Evolutionary conservation across 179 eudicot genomes (phyloP).

Genomic region (Pouteria campechiana): DNA sequence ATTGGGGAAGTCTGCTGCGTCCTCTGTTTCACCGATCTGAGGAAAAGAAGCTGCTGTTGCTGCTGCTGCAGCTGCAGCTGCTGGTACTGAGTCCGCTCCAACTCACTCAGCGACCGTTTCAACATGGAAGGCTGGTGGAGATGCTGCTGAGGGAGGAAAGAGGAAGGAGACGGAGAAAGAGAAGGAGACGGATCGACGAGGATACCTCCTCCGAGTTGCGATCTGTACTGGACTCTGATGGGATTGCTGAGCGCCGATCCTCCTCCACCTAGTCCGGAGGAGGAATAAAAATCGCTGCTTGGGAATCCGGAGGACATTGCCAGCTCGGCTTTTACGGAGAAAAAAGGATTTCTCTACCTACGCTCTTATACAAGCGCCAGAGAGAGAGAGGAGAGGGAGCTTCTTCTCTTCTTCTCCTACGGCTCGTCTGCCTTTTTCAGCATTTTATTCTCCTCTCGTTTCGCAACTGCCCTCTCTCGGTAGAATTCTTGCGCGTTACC

Average conservation of each 20-base stretch:
- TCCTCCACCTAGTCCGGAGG: conserved; percentile 9
- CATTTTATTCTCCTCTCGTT: too few species aligned
- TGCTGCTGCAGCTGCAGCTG: conserved; percentile 16
- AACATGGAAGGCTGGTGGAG: conserved; percentile 22
- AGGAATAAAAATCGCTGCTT: conserved; percentile 25
- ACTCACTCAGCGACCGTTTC: conserved; percentile 53
- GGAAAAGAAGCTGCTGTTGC: conserved; percentile 10
- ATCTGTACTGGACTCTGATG: conserved; percentile 6
- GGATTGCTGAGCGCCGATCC: conserved; percentile 9
- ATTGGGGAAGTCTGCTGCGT: conserved; percentile 26
- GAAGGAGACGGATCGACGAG: conserved; percentile 12
- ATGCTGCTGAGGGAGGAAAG: conserved; percentile 38
- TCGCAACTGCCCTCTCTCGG: too few species aligned
- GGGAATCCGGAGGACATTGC: conserved; percentile 59
- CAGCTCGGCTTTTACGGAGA: not conserved
- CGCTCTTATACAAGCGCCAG: conserved; percentile 15
- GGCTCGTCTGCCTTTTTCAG: too few species aligned
- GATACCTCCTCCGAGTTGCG: conserved; percentile 15
- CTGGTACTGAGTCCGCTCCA: conserved; percentile 29
- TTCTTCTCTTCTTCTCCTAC: too few species aligned
- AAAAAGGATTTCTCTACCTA: conserved; percentile 2
- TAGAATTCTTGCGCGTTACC: conserved; percentile 13
- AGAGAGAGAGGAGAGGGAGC: conserved; percentile 7
- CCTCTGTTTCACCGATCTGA: conserved; percentile 47
- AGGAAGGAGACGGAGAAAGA: too few species aligned